Evolutionary conservation across 2,329 filamentous ascomycete species (phyloP).

Genomic region (Aspergillus alliaceus): DNA sequence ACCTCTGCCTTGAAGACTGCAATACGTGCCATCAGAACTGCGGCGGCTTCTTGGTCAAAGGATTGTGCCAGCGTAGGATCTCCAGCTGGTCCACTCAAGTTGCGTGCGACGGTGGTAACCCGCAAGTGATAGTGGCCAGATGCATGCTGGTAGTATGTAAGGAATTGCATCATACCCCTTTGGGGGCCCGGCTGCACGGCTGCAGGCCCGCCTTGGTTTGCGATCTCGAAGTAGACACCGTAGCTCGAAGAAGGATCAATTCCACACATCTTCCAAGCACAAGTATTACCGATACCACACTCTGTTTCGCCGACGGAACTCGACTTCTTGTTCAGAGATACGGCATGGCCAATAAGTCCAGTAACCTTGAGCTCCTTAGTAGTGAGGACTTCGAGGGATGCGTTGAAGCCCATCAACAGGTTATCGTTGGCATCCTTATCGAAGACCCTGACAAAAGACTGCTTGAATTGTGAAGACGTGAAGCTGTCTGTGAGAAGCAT

Average conservation of each 20-base stretch:
- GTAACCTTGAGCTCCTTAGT: constrained; percentile 99
- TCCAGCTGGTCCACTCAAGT: constrained; percentile 87
- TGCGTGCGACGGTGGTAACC: constrained; percentile 89
- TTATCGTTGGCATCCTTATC: constrained; percentile 96
- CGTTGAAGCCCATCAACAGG: constrained; percentile 97
- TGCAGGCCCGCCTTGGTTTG: constrained; percentile 82
- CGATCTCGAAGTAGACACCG: constrained; percentile 96
- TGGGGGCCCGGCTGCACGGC: constrained; percentile 84
- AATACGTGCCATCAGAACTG: constrained; percentile 98
- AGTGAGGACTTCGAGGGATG: constrained; percentile 89
- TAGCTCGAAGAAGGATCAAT: constrained; percentile 94
- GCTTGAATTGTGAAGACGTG: constrained; percentile 98
- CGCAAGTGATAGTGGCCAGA: constrained; percentile 94
- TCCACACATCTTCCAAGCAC: constrained; percentile 99
- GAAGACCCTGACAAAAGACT: constrained; percentile 95
- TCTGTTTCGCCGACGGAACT: constrained; percentile 96
- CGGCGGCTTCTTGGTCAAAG: constrained; percentile 96
- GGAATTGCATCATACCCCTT: constrained; percentile 95
- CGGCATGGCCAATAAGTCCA: constrained; percentile 91
- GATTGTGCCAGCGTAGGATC: constrained; percentile 95
- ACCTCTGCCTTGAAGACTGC: constrained; percentile 99
- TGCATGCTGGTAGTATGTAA: constrained; percentile 98
- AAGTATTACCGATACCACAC: constrained; percentile 97
- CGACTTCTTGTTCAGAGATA: constrained; percentile 97
- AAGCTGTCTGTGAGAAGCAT: constrained; percentile 99